Evolutionary conservation across 1,284 basidiomycete species (phyloP).

Genomic region (Fomitopsis palustris): DNA sequence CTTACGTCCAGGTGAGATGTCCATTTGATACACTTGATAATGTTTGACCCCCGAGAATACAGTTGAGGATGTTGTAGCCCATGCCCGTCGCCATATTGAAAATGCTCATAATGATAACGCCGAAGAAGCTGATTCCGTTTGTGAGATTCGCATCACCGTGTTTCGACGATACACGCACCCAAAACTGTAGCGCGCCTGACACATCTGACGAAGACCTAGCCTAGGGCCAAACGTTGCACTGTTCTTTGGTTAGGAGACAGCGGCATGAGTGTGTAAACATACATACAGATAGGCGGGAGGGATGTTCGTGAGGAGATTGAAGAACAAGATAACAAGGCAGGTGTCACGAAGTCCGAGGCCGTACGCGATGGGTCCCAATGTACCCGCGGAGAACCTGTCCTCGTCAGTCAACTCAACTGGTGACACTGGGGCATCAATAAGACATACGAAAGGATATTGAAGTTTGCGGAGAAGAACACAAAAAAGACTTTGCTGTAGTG

Average conservation of each 20-base stretch:
- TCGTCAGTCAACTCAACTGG: background rate
- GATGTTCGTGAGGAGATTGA: slow-evolving; percentile 57
- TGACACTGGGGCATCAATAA: background rate
- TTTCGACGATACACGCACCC: slow-evolving; percentile 43
- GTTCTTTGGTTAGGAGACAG: background rate
- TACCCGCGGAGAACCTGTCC: slow-evolving; percentile 69
- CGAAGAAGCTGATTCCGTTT: slow-evolving; percentile 46
- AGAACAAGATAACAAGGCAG: slow-evolving; percentile 73
- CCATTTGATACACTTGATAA: slow-evolving; percentile 65
- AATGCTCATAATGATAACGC: slow-evolving; percentile 54
- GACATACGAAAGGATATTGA: slow-evolving; percentile 70
- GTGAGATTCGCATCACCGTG: background rate
- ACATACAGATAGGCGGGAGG: slow-evolving; percentile 61
- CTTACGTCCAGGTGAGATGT: slow-evolving; percentile 64
- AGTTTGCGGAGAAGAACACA: slow-evolving; percentile 70
- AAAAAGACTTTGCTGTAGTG: slow-evolving; percentile 74
- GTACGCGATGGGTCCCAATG: slow-evolving; percentile 66
- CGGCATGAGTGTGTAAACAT: slow-evolving; percentile 2
- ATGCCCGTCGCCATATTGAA: slow-evolving; percentile 61
- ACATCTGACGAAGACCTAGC: slow-evolving; percentile 86
- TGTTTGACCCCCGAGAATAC: slow-evolving; percentile 75
- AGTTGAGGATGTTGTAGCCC: slow-evolving; percentile 72
- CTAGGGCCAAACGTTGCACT: slow-evolving; percentile 86
- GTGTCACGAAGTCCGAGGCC: slow-evolving; percentile 69
- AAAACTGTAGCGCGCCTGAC: slow-evolving; percentile 75